These are phyloP conservation scores for Xylaria hypoxylon DNA, from an alignment of 2,329 filamentous ascomycete genomes.

Conservation along the genomic window DNA sequence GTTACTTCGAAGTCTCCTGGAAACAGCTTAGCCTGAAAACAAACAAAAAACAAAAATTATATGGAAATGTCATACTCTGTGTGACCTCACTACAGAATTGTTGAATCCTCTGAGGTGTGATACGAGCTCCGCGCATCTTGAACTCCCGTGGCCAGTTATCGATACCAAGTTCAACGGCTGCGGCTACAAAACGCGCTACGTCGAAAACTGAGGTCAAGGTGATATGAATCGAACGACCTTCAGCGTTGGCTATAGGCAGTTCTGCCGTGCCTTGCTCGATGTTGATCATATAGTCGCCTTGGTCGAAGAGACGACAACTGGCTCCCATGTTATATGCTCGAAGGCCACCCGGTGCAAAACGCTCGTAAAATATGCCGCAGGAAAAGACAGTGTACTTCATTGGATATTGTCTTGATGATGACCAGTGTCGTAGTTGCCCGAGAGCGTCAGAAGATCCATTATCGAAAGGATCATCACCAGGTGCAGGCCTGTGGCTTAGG, in stretches of 20 bases:
- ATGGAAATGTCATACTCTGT: slow-evolving; percentile 56
- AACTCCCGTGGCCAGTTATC: slow-evolving; percentile 75
- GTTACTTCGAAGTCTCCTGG: slow-evolving; percentile 49
- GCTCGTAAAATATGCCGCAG: slow-evolving; percentile 81
- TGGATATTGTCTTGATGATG: slow-evolving; percentile 56
- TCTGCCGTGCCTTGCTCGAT: slow-evolving; percentile 68
- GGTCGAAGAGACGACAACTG: slow-evolving; percentile 63
- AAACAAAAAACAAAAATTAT: slow-evolving; percentile 28
- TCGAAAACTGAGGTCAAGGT: slow-evolving; percentile 78
- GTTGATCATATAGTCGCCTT: slow-evolving; percentile 76
- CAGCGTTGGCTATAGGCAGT: slow-evolving; percentile 66
- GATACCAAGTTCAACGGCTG: slow-evolving; percentile 72
- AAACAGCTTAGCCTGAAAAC: slow-evolving; percentile 29
- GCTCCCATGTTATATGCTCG: slow-evolving; percentile 68
- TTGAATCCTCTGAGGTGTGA: slow-evolving; percentile 71
- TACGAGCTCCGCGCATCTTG: slow-evolving; percentile 74
- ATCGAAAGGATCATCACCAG: slow-evolving; percentile 67
- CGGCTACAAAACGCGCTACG: slow-evolving; percentile 76
- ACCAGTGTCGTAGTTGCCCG: slow-evolving; percentile 60
- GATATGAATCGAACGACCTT: slow-evolving; percentile 64
- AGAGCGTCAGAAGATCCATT: slow-evolving; percentile 69
- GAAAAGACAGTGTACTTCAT: slow-evolving; percentile 79
- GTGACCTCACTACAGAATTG: slow-evolving; percentile 61
- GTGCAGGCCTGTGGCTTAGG: slow-evolving; percentile 63
- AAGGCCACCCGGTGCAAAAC: slow-evolving; percentile 76